Evolutionary conservation across 306 rosid species (phyloP).

Genomic region (Cucumis cinereus): DNA sequence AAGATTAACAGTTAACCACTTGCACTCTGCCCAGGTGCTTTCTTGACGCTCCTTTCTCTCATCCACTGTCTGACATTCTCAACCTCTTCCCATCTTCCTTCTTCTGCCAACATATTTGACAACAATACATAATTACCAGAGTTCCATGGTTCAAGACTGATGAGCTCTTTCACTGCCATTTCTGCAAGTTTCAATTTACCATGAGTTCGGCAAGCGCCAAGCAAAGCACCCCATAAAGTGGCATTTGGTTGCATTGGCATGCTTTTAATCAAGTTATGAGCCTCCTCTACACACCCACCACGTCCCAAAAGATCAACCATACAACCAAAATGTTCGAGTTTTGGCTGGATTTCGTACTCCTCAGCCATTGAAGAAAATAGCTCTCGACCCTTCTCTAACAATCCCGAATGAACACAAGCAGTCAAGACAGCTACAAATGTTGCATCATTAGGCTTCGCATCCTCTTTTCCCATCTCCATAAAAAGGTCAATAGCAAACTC

Average conservation of each 20-base stretch:
- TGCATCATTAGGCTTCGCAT: conserved; percentile 39
- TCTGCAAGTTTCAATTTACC: conserved; percentile 49
- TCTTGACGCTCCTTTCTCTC: conserved; percentile 37
- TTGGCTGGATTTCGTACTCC: conserved; percentile 32
- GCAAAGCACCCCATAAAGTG: conserved; percentile 73
- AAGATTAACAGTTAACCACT: conserved; percentile 16
- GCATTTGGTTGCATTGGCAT: conserved; percentile 66
- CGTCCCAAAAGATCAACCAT: conserved; percentile 75
- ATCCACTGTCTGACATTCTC: conserved; percentile 54
- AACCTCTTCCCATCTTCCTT: conserved; percentile 71
- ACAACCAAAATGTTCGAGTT: conserved; percentile 75
- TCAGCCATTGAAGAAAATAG: conserved; percentile 45
- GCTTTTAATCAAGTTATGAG: conserved; percentile 48
- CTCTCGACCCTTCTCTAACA: conserved; percentile 50
- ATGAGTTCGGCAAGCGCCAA: conserved; percentile 67
- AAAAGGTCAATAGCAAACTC: conserved; percentile 51
- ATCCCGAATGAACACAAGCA: conserved; percentile 67
- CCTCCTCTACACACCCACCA: conserved; percentile 44
- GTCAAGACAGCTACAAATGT: conserved; percentile 57
- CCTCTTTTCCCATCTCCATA: conserved; percentile 42
- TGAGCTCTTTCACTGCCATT: conserved; percentile 48
- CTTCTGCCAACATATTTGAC: conserved; percentile 71
- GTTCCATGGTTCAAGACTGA: conserved; percentile 61
- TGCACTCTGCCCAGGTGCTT: conserved; percentile 69
- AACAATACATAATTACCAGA: conserved; percentile 71